Base-by-base conservation (phyloP, 177 flowering plant genomes). In the Vitis hybrid region DNA sequence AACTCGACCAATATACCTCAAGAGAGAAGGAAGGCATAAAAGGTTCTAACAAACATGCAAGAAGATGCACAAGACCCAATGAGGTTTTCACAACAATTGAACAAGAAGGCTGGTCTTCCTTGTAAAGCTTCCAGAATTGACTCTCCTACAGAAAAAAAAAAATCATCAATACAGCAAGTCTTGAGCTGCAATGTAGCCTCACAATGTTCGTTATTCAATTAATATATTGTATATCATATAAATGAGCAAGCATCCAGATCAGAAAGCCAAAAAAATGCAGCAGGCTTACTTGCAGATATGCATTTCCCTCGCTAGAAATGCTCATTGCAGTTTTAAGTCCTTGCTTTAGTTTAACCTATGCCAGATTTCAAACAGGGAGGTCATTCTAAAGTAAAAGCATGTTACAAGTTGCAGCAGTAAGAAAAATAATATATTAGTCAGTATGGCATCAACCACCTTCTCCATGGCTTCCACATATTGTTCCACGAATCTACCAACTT, bases 91-190 rank as follows among this genome's bases (percentile, higher is more conserved):
- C 87, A 51, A 93, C 97, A 39, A 92, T 72, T 19, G 86, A 73
- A 76, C 99, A 95, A 13, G 87, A 75, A 73, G 88, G 67, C 50
- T 65, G 78, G 64, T 95, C 89, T 73, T 88, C 88, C 81, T 87
- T 91, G 82, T 87, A 95, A 76, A 95, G 97, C 78, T 87, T 88
- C 99, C 99, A 95, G 75, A 95, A 93, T 79, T 91, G 85, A 76
- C 88, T 87, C 55, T 90, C 97, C 98, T 95, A 67, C 64, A 75
- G 62, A 33, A 7, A 31, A 65, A 31, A 65, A 18, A 29, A 57
- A 64, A 51, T 26, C 29, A 26, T 26, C 29, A 26, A 26, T 26
- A 26, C 29, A 26, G 29, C 29, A 26, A 26, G 29, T 3, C 29
- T 26, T 26, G 29, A 26, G 29, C 29, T 26, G 29, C 29, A 26